These are phyloP conservation scores for Gynandropsis gynandra DNA, from an alignment of 345 rosid genomes.

Conservation along the genomic window DNA sequence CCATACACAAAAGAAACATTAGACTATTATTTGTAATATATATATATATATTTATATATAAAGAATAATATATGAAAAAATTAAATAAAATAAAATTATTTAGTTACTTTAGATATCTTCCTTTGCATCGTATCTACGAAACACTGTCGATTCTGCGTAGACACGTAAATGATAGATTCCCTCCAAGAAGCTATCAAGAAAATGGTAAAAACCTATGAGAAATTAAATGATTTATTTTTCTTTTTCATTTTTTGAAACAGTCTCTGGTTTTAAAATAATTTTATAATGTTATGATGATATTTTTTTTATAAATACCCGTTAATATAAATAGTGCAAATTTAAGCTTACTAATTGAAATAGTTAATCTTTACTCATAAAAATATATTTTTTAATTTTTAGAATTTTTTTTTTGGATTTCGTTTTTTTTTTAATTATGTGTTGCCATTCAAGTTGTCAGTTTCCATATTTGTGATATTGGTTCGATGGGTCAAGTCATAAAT, in stretches of 20 bases:
- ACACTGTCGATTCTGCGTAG: conserved; percentile 25
- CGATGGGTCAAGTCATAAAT: conserved; percentile 17
- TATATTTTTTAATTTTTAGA: conserved; percentile 14
- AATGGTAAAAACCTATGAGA: conserved; percentile 19
- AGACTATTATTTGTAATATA: no score
- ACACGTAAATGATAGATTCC: conserved; percentile 31
- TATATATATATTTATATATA: no score
- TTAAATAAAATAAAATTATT: not conserved
- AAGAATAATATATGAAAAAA: no score
- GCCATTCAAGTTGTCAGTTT: conserved; percentile 33
- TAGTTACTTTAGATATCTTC: conserved; percentile 15
- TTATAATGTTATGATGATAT: no score
- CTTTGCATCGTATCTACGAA: conserved; percentile 28
- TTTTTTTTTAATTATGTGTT: conserved; percentile 27
- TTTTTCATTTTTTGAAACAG: conserved; percentile 16
- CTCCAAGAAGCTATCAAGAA: conserved; percentile 25
- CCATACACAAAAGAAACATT: conserved; percentile 18
- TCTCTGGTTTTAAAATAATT: no score
- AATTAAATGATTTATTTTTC: conserved; percentile 1
- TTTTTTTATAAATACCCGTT: no score
- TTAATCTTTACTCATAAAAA: no score
- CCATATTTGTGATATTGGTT: conserved; percentile 27
- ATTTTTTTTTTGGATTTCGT: conserved; percentile 23
- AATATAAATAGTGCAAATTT: no score
- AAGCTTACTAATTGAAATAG: no score